Base-by-base conservation (phyloP, 2,329 filamentous ascomycete species). In the Calonectria ilicicola region DNA sequence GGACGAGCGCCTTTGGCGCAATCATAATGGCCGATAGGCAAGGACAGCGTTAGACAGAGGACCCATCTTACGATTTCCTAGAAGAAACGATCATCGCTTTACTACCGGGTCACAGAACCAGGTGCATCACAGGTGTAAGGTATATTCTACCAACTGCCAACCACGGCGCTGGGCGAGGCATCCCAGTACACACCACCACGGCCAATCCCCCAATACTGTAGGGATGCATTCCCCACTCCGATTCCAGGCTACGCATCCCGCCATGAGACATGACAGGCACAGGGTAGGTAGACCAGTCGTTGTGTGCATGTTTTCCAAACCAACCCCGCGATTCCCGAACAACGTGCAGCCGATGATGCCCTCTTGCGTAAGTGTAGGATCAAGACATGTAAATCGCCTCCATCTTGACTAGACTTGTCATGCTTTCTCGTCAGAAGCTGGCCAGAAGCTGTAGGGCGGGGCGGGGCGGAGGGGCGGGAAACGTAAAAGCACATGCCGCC, bases 1-100 rank as follows among this genome's bases (percentile, higher is more conserved):
- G 53, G 70, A 71, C 69, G 40, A 44, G 53, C 56, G 67, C 74
- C 60, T 74, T 67, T 73, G 73, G 70, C 67, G 73, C 67, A 62
- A 69, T 56, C 46, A 76, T 75, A 72, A 62, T 63, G 58, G 38
- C 15, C 38, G 58, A 65, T 44, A 64, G 65, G 56, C 63, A 51
- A 53, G 53, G 68, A 44, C 58, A 65, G 42, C 40, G 56, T 62
- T 53, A 63, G 66, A 63, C 56, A 69, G 44, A 63, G 58, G 56
- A 60, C 66, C 40, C 40, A 42, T 63, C 66, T 53, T 63, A 44
- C 66, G 66, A 53, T 63, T 29, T 23, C 44, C 44, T 27, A 69
- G 32, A 47, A 35, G 58, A 72, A 47, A 47, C 29, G 69, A 72
- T 72, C 69, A 47, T 65, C 65, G 26, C 58, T 67, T 17, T 44